Conservation (phyloP, 306 rosid species). For the Argentina anserina region DNA sequence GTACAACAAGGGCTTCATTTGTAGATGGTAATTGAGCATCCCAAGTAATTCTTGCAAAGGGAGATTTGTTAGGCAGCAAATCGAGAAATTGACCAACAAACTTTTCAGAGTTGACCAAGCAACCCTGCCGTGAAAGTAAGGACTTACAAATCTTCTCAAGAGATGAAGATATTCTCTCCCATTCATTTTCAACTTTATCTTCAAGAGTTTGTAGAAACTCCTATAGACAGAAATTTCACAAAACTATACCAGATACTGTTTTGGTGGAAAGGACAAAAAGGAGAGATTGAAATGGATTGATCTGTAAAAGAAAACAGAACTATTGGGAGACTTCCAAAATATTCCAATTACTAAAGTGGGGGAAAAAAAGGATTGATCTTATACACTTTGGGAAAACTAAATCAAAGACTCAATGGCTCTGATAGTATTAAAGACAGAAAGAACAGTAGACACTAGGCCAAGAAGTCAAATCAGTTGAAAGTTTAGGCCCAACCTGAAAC, state of each 20-base stretch:
- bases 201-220: slow-evolving; percentile 81
- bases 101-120: slow-evolving; percentile 56
- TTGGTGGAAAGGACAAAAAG: neutral
- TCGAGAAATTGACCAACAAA: slow-evolving; percentile 68
- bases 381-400: neutral
- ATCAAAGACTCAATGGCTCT: neutral
- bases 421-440: slow-evolving; percentile 5
- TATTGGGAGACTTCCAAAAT: neutral
- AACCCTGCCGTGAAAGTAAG: slow-evolving; percentile 65
- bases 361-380: neutral
- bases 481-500: slow-evolving; percentile 68
- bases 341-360: neutral
- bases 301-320: neutral
- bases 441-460: slow-evolving; percentile 1
- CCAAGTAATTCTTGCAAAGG: slow-evolving; percentile 44
- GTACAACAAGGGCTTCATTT: slow-evolving; percentile 88
- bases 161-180: slow-evolving; percentile 76
- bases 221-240: slow-evolving; percentile 30
- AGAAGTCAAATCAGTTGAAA: slow-evolving; percentile 15
- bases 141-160: slow-evolving; percentile 89
- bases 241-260: slow-evolving; percentile 3
- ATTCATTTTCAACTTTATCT: slow-evolving; percentile 81
- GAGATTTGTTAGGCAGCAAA: slow-evolving; percentile 64
- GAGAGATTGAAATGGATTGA: neutral
- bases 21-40: slow-evolving; percentile 52